phyloP scores from a whole-genome alignment of 768 basidiomycete genomes.

The Stropharia rugosoannulata region DNA sequence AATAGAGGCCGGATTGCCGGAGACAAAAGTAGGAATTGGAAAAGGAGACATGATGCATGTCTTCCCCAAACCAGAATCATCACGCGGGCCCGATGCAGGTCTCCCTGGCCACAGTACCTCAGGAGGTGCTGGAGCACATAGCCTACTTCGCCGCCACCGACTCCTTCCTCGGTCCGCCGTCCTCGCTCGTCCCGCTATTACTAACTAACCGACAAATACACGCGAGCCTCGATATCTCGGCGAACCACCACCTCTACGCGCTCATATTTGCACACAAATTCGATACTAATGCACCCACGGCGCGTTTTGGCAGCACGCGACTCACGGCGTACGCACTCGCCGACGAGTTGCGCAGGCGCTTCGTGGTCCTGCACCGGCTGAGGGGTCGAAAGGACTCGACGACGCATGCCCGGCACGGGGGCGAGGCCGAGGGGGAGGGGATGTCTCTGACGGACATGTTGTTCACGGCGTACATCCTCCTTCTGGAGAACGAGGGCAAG shows the following conservation, averaged over 20 bases:
- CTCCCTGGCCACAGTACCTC: slow-evolving; percentile 55
- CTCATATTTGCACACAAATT: slow-evolving; percentile 69
- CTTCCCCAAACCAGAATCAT: background rate
- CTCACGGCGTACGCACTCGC: slow-evolving; percentile 47
- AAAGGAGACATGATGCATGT: slow-evolving; percentile 6
- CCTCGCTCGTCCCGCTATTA: slow-evolving; percentile 56
- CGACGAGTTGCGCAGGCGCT: slow-evolving; percentile 66
- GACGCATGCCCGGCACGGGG: slow-evolving; percentile 19
- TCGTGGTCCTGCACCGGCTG: slow-evolving; percentile 54
- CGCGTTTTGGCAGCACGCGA: slow-evolving; percentile 45
- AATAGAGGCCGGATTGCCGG: slow-evolving; percentile 18
- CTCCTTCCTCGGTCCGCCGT: slow-evolving; percentile 57
- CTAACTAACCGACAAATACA: slow-evolving; percentile 47
- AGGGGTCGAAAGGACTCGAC: slow-evolving; percentile 41
- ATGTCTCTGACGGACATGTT: slow-evolving; percentile 45
- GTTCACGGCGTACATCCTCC: slow-evolving; percentile 71
- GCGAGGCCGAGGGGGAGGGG: slow-evolving; percentile 18
- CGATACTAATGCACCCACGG: slow-evolving; percentile 50
- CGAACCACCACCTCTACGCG: slow-evolving; percentile 73
- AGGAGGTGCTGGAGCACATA: slow-evolving; percentile 79
- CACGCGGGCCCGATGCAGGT: slow-evolving; percentile 21
- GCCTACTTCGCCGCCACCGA: slow-evolving; percentile 62
- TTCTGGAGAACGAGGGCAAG: slow-evolving; percentile 78
- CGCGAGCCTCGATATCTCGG: slow-evolving; percentile 44
- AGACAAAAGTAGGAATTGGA: slow-evolving; percentile 12